Percentiles rank a stretch among this genome's conserved stretches.
These are phyloP conservation scores for Neurospora intermedia DNA, from an alignment of 495 filamentous ascomycete species.

Conservation along the genomic window DNA sequence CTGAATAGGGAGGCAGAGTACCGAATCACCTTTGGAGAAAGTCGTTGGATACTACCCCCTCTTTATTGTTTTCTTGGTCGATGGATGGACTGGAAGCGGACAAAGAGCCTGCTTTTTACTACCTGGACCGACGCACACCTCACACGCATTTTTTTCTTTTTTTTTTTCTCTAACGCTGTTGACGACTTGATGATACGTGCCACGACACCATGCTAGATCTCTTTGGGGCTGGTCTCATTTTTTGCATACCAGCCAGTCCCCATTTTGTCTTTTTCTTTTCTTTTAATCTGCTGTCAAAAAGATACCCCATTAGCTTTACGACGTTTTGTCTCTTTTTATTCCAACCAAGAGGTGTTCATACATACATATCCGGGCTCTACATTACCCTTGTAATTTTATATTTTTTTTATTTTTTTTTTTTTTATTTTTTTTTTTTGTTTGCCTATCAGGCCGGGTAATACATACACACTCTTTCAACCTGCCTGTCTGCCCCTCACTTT, in stretches of 20 bases:
- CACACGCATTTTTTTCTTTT: background rate
- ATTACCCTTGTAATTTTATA: background rate
- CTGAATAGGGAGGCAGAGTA: background rate
- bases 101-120: background rate
- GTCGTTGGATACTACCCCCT: background rate
- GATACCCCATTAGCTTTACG: slow-evolving; percentile 13
- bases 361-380: background rate
- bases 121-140: background rate
- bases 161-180: background rate
- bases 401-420: no score
- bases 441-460: background rate
- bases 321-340: background rate
- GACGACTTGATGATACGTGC: background rate
- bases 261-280: background rate
- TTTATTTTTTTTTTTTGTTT: no score
- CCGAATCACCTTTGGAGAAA: background rate
- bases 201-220: background rate
- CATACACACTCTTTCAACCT: background rate
- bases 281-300: slow-evolving; percentile 5
- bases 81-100: background rate
- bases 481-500: background rate
- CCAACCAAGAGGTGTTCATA: background rate
- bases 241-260: background rate
- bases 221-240: background rate
- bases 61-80: background rate